phyloP scores from a whole-genome alignment of 2,329 filamentous ascomycete species.

The Metarhizium robertsii region DNA sequence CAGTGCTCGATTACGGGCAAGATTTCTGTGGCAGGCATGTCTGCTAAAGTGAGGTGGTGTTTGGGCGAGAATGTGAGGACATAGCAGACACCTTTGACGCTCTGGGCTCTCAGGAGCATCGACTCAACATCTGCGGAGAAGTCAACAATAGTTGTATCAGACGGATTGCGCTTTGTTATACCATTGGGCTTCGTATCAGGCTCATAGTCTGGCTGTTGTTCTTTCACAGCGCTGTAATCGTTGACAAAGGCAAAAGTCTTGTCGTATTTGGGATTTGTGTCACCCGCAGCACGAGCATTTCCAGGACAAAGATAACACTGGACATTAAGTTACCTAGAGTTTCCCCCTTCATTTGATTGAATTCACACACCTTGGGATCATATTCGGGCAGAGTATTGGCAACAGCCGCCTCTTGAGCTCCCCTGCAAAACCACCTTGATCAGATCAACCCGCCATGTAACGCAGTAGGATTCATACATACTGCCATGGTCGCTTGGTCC shows the following conservation, averaged over 20 bases:
- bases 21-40: slow-evolving; percentile 70
- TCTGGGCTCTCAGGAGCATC: slow-evolving; percentile 69
- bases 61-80: slow-evolving; percentile 89
- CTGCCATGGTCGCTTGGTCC: slow-evolving; percentile 98
- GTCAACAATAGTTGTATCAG: not conserved
- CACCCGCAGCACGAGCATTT: slow-evolving; percentile 81
- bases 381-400: slow-evolving; percentile 65
- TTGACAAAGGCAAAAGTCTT: slow-evolving; percentile 93
- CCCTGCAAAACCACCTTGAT: slow-evolving; percentile 38
- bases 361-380: slow-evolving; percentile 55
- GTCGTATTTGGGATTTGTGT: slow-evolving; percentile 76
- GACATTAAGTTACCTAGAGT: slow-evolving; percentile 3
- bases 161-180: slow-evolving; percentile 5
- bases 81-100: slow-evolving; percentile 92
- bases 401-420: slow-evolving; percentile 65
- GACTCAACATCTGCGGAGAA: slow-evolving; percentile 53
- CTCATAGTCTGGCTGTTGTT: slow-evolving; percentile 74
- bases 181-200: slow-evolving; percentile 29
- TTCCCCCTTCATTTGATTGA: not conserved
- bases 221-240: slow-evolving; percentile 94
- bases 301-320: slow-evolving; percentile 92
- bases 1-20: slow-evolving; percentile 79
- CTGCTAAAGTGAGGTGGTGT: slow-evolving; percentile 87
- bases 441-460: not conserved
- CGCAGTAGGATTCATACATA: slow-evolving; percentile 37